Evolutionary conservation across 352 stramenopile genomes (phyloP), one percentile per base, ranked within the genome.

Genomic region (Phytophthora quininea): DNA sequence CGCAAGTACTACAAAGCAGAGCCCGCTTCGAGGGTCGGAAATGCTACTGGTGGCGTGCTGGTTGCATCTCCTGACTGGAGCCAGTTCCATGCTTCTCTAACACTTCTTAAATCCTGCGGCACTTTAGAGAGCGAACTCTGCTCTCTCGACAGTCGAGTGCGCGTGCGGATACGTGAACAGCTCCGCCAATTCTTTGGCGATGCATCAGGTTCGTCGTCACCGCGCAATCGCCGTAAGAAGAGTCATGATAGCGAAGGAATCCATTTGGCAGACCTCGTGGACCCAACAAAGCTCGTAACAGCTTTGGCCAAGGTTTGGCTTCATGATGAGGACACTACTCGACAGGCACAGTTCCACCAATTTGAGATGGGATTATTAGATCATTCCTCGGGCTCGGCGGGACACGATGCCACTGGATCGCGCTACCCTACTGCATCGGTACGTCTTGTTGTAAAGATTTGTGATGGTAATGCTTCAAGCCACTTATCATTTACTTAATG

Each of bases 41-140:
- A 19, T 3, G 29, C 19, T 35, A 15, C 43, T 19, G 29, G 15
- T 47, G 62, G 38, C 46, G 37, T 47, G 24, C 19, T 71, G 8
- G 55, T 59, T 37, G 58, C 54, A 42, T 63, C 73, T 11, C 73
- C 74, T 3, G 82, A 91, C 54, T 93, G 86, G 83, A 84, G 76
- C 53, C 79, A 84, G n/a, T 93, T 93, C 59, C 86, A 93, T 54
- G 75, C 76, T 3, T 76, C 83, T 3, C 66, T 93, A 11, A 79
- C 84, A 11, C 70, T 93, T 38, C 65, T 93, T 1, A 88, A 78
- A 42, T 77, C 82, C 0, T 88, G 82, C 9, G 86, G 86, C 1
- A 67, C 64, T 42, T 51, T 93, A 33, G 80, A 91, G 58, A 74
- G 52, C 24, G 73, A 85, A 42, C 52, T 92, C n/a, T 76, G 69